Evolutionary conservation across 2,329 filamentous ascomycete species (phyloP).

Genomic region (Penicillium corylophilum): DNA sequence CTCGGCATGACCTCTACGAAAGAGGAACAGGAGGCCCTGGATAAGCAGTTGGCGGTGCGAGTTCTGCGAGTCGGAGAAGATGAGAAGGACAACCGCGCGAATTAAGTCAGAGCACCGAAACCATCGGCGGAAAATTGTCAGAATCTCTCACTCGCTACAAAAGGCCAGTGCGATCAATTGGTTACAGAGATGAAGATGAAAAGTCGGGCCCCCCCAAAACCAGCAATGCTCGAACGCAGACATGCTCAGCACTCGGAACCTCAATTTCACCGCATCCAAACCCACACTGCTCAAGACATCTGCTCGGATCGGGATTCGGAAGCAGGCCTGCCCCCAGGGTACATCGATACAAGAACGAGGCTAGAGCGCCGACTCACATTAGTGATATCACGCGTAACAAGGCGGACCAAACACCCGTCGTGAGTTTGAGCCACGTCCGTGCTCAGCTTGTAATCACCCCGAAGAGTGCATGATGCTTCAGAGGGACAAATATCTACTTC

Average conservation of each 20-base stretch:
- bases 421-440: not conserved
- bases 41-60: slow-evolving; percentile 40
- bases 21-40: slow-evolving; percentile 68
- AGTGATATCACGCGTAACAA: not conserved
- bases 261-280: not conserved
- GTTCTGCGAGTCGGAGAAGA: slow-evolving; percentile 30
- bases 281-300: not conserved
- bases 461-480: not conserved
- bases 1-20: slow-evolving; percentile 71
- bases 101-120: slow-evolving; percentile 2
- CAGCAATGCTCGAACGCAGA: not conserved
- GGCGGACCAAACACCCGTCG: not conserved
- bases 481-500: not conserved
- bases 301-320: not conserved
- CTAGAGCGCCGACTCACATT: not conserved
- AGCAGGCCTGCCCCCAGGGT: not conserved
- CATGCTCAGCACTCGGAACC: not conserved
- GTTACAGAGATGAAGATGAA: not conserved
- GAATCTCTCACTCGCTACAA: not conserved
- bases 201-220: too few relatives aligned
- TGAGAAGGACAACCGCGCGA: slow-evolving; percentile 25
- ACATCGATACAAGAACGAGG: not conserved
- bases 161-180: not conserved
- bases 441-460: not conserved
- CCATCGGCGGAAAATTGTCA: not conserved